Percentiles rank a stretch among this genome's conserved stretches.
These are phyloP conservation scores for Fusarium verrucosum DNA, from an alignment of 2,329 filamentous ascomycete species.

Conservation along the genomic window DNA sequence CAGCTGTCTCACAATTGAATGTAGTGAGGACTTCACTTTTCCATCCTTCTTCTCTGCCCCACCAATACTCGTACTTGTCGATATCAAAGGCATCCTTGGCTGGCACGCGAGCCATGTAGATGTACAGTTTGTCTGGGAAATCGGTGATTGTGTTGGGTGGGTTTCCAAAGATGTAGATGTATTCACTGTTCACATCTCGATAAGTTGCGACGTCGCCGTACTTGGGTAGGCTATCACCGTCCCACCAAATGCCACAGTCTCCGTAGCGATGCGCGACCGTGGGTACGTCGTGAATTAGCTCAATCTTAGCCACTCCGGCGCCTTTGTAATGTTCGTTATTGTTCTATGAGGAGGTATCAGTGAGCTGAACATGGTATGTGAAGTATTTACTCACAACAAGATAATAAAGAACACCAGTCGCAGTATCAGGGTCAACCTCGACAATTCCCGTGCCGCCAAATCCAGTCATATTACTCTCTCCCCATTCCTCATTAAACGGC, in stretches of 20 bases:
- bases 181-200: constrained; percentile 50
- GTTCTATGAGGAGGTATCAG: constrained; percentile 37
- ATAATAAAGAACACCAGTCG: constrained; percentile 49
- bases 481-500: constrained; percentile 50
- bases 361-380: neutral
- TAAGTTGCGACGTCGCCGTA: constrained; percentile 53
- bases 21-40: constrained; percentile 44
- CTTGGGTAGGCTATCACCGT: constrained; percentile 42
- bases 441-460: constrained; percentile 54
- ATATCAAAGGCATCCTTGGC: constrained; percentile 50
- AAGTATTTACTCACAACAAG: constrained; percentile 46
- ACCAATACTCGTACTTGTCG: constrained; percentile 53
- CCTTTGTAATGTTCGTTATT: constrained; percentile 48
- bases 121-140: constrained; percentile 42
- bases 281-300: constrained; percentile 47
- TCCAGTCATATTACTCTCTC: constrained; percentile 48
- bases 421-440: constrained; percentile 45
- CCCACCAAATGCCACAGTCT: constrained; percentile 50
- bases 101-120: constrained; percentile 51
- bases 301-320: constrained; percentile 50
- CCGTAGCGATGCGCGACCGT: constrained; percentile 48
- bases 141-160: constrained; percentile 47
- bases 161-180: constrained; percentile 52
- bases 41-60: constrained; percentile 52
- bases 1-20: constrained; percentile 50